Base-by-base conservation (phyloP, 805 yeast species). In the Geotrichum ghanense region DNA sequence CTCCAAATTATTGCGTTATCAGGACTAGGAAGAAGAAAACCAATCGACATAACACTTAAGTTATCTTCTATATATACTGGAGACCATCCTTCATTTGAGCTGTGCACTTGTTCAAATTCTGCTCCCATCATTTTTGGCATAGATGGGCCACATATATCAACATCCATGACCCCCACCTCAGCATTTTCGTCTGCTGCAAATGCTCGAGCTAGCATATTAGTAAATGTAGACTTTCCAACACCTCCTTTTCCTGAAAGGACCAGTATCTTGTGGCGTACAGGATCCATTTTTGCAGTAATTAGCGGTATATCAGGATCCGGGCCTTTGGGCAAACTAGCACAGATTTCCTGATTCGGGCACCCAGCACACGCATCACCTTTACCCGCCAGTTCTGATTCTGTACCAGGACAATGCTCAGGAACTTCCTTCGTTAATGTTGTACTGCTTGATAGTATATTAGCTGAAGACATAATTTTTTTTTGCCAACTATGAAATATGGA, bases 401-500 rank as follows among this genome's bases (percentile, higher is more conserved):
- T 95, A 1, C 98, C 99, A 0, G 98, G 98, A 68, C 99, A 92
- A 64, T 92, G 97, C 60, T 88, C 97, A 1, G 98, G 97, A 58
- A 83, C n/a, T n/a, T n/a, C n/a, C n/a, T n/a, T n/a, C n/a, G n/a
- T n/a, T n/a, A n/a, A n/a, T n/a, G n/a, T n/a, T n/a, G n/a, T n/a
- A n/a, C n/a, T n/a, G n/a, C n/a, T n/a, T n/a, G n/a, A n/a, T n/a
- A n/a, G n/a, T n/a, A n/a, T n/a, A n/a, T n/a, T n/a, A n/a, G n/a
- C n/a, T n/a, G n/a, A n/a, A n/a, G n/a, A n/a, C n/a, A n/a, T n/a
- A n/a, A n/a, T n/a, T n/a, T n/a, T n/a, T n/a, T n/a, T n/a, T n/a
- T n/a, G n/a, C n/a, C n/a, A n/a, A n/a, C n/a, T n/a, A n/a, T n/a
- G n/a, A n/a, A n/a, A n/a, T n/a, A n/a, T n/a, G n/a, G n/a, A n/a